Conservation (phyloP, 306 rosid genomes). For the Trifolium dubium region DNA sequence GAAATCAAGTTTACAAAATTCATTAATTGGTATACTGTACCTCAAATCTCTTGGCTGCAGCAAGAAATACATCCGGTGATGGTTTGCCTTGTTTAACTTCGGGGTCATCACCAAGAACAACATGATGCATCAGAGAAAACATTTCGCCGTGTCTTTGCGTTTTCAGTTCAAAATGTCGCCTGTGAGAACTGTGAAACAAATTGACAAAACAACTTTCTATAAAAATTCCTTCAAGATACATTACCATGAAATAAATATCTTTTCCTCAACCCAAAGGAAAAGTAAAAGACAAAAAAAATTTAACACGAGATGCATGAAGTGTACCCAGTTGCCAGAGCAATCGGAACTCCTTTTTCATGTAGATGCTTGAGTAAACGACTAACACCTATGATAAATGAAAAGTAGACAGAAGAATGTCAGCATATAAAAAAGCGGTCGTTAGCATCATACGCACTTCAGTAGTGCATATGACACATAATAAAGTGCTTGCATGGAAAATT, state of each 20-base stretch:
- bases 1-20: constrained; percentile 8
- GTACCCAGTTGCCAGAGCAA: constrained; percentile 85
- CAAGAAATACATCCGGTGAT: constrained; percentile 83
- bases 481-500: background rate
- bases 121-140: constrained; percentile 87
- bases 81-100: constrained; percentile 98
- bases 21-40: constrained; percentile 58
- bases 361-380: constrained; percentile 75
- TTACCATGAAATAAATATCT: constrained; percentile 23
- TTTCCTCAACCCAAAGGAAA: constrained; percentile 8
- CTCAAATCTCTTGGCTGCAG: constrained; percentile 95
- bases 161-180: constrained; percentile 83
- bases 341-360: constrained; percentile 78
- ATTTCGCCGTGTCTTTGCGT: constrained; percentile 75
- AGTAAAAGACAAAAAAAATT: background rate
- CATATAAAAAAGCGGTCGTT: background rate
- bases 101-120: constrained; percentile 92
- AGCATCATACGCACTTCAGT: background rate
- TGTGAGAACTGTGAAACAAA: constrained; percentile 66
- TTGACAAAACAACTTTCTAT: constrained; percentile 39
- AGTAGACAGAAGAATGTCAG: constrained; percentile 23
- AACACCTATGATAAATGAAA: constrained; percentile 60
- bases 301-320: constrained; percentile 21
- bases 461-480: constrained; percentile 14
- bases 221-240: constrained; percentile 24